phyloP scores from a whole-genome alignment of 2,329 filamentous ascomycete genomes.

The Penicillium sp. region DNA sequence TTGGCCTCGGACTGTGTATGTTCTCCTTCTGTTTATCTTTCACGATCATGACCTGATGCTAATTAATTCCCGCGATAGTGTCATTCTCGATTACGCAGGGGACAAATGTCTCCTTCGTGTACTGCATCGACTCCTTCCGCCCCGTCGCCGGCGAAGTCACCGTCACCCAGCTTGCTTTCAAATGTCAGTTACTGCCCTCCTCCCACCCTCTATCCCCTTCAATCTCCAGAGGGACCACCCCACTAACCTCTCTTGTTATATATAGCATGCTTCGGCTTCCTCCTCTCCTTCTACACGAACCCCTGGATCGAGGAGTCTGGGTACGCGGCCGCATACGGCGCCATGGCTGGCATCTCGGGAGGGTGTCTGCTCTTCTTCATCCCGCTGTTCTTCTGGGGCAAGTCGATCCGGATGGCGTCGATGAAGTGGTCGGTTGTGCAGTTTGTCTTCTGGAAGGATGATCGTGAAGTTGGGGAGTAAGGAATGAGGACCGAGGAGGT shows the following conservation, averaged over 20 bases:
- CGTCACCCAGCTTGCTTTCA: conserved; percentile 16
- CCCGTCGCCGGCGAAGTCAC: conserved; percentile 14
- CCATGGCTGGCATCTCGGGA: conserved; percentile 16
- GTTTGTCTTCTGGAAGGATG: conserved; percentile 6
- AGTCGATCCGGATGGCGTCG: neutral
- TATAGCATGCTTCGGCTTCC: conserved; percentile 18
- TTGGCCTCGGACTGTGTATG: conserved; percentile 47
- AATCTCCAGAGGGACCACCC: neutral
- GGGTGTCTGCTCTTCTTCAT: conserved; percentile 6
- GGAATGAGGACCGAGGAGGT: too few species aligned
- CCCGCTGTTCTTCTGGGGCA: conserved; percentile 14
- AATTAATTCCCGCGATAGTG: neutral
- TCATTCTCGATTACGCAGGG: conserved; percentile 13
- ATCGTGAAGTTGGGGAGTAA: conserved; percentile 16
- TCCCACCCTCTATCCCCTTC: neutral
- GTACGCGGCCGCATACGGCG: conserved; percentile 12
- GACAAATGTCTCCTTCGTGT: conserved; percentile 14
- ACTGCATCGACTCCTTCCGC: conserved; percentile 19
- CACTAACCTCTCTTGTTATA: neutral
- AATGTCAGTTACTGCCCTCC: neutral
- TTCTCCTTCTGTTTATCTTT: neutral
- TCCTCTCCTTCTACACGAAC: conserved; percentile 21
- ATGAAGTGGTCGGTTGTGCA: conserved; percentile 13
- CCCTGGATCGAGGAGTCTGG: conserved; percentile 17
- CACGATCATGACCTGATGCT: neutral